Base-by-base conservation (phyloP, 805 yeast species). In the Metschnikowia shivogae region DNA sequence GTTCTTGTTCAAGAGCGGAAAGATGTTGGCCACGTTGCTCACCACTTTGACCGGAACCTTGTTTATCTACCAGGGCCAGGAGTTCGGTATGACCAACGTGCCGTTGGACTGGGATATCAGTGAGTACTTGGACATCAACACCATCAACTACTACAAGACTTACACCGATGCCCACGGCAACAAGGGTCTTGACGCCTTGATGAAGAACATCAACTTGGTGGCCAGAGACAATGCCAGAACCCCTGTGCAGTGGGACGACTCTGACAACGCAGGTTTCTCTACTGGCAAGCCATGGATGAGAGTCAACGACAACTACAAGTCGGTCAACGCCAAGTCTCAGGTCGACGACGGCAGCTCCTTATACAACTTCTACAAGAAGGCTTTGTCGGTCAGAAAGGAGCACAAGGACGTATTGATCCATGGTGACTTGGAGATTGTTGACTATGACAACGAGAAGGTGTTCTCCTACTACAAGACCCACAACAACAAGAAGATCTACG, bases 51-150 rank as follows among this genome's bases (percentile, higher is more conserved):
- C 78, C 26, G 83, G 84, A 39, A 77, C 84, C 11, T 59, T 77
- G 43, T 80, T 68, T 61, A 62, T 80, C 33, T 80, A 78, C 61
- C 83, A 80, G 60, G 84, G 84, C 42, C 84, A 80, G 58, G 84
- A 80, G 54, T 63, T 80, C 48, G 84, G 80, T 29, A 74, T 73
- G 76, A 69, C 70, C 43, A 79, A 79, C 56, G 60, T 77, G 27
- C 68, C 77, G 19, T 55, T 62, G 42, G 55, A 57, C 34, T 77
- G 81, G 80, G 64, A 67, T 17, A 62, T 77, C 43, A 65, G 63
- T 14, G 78, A 77, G 54, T 79, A 77, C 61, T 60, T 65, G 50
- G 84, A 79, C 55, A 70, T 79, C 48, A 72, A 73, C 49, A 64
- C 76, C 36, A 59, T 68, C 50, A 73, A 72, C 57, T 67, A 70